Conservation (phyloP, 129 eudicot species). For the Arctium minus region DNA sequence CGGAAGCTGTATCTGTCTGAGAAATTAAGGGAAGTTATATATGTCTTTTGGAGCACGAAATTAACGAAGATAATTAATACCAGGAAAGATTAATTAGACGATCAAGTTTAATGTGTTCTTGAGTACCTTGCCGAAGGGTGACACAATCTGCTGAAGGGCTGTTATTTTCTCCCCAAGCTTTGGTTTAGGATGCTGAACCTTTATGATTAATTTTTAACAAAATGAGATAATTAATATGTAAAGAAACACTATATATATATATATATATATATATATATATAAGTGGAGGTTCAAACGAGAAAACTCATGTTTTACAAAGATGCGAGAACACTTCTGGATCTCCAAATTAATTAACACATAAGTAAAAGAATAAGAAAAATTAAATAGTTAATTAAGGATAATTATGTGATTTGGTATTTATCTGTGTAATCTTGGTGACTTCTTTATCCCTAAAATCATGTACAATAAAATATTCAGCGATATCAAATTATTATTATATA, state of each 20-base stretch:
- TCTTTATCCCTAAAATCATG: too few relatives aligned
- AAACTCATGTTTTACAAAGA: too few relatives aligned
- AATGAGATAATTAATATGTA: neutral
- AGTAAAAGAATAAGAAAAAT: too few relatives aligned
- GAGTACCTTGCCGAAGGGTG: conserved; percentile 63
- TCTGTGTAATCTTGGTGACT: too few relatives aligned
- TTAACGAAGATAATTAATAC: neutral
- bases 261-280: too few relatives aligned
- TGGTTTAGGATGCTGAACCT: conserved; percentile 53
- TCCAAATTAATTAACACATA: too few relatives aligned
- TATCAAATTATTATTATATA: too few relatives aligned
- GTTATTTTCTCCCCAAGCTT: conserved; percentile 62
- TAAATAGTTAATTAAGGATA: too few relatives aligned
- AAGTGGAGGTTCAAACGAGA: too few relatives aligned
- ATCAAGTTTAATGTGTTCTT: conserved; percentile 3
- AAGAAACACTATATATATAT: neutral
- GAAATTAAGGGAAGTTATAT: conserved; percentile 6
- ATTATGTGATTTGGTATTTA: too few relatives aligned
- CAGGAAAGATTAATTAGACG: neutral
- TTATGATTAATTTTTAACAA: neutral
- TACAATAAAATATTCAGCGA: too few relatives aligned
- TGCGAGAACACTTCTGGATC: too few relatives aligned
- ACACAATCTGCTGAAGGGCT: conserved; percentile 64
- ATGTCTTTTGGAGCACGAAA: neutral
- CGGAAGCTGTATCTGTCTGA: conserved; percentile 73